Percentiles rank a stretch among this genome's conserved stretches.
phyloP scores from a whole-genome alignment of 2,329 filamentous ascomycete genomes.

The Aspergillus brunneoviolaceus region DNA sequence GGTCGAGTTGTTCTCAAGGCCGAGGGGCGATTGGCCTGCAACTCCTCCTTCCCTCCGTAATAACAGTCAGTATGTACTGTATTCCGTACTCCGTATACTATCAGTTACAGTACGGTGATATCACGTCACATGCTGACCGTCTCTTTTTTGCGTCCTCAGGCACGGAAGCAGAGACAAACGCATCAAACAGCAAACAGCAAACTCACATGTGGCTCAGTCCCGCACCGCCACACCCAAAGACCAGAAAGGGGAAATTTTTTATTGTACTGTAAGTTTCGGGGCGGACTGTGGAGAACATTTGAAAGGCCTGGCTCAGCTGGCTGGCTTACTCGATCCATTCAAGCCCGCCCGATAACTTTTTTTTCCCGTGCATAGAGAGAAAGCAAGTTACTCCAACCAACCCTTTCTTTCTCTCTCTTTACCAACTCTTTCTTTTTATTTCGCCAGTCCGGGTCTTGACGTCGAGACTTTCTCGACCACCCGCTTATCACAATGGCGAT shows the following conservation, averaged over 20 bases:
- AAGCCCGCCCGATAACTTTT: conserved; percentile 27
- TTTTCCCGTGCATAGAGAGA: conserved; percentile 11
- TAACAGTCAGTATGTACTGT: no score
- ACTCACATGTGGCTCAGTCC: not conserved
- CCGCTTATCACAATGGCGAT: conserved; percentile 69
- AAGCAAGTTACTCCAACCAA: conserved; percentile 2
- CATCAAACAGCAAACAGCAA: not conserved
- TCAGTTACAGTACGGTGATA: conserved; percentile 17
- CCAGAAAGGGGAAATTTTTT: conserved; percentile 16
- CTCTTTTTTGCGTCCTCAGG: conserved; percentile 24
- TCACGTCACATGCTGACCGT: conserved; percentile 38
- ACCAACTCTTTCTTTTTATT: conserved; percentile 5
- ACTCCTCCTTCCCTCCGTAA: no score
- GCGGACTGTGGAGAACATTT: conserved; percentile 12
- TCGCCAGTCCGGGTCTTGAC: conserved; percentile 17
- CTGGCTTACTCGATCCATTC: not conserved
- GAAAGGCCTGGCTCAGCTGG: not conserved
- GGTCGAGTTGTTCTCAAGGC: not conserved
- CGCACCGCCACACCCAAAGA: conserved; percentile 16
- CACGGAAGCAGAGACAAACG: not conserved
- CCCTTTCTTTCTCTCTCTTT: conserved; percentile 13
- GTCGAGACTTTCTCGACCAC: conserved; percentile 27
- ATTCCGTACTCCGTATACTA: no score
- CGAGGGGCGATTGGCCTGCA: not conserved
- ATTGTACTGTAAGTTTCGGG: conserved; percentile 5